These are phyloP conservation scores for Pythium oligandrum DNA, from an alignment of 352 stramenopile genomes.

Conservation along the genomic window DNA sequence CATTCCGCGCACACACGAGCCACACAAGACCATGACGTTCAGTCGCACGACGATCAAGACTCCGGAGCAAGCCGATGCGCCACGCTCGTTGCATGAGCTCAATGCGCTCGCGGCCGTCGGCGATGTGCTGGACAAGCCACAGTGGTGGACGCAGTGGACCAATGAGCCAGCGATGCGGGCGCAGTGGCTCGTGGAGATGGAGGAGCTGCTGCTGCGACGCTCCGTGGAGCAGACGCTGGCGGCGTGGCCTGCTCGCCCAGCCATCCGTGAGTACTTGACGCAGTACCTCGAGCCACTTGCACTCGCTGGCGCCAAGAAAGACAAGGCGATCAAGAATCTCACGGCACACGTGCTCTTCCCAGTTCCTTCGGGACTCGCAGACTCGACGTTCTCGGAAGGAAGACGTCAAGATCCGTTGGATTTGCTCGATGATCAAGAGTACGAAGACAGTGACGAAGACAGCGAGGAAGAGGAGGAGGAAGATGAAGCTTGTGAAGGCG, in stretches of 20 bases:
- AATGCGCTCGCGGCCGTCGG: constrained; percentile 24
- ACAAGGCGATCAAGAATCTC: no score
- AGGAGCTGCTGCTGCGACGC: constrained; percentile 10
- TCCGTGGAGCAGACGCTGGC: neutral
- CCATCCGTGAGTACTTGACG: constrained; percentile 6
- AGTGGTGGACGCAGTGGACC: constrained; percentile 24
- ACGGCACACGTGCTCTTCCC: no score
- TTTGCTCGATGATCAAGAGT: constrained; percentile 7
- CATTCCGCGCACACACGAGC: no score
- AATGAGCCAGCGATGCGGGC: constrained; percentile 9
- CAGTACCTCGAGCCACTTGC: no score
- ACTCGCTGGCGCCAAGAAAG: no score
- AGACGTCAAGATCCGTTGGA: no score
- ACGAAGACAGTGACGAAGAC: constrained; percentile 14
- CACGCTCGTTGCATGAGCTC: constrained; percentile 26
- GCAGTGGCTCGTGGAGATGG: constrained; percentile 24
- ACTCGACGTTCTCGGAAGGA: no score
- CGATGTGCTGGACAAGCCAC: constrained; percentile 23
- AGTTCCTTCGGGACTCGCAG: no score
- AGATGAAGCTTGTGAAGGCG: constrained; percentile 1
- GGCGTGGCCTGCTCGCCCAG: neutral
- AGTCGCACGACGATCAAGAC: constrained; percentile 5
- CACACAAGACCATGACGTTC: constrained; percentile 3
- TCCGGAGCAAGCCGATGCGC: constrained; percentile 9
- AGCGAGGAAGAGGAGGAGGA: constrained; percentile 6